A percentile compares a stretch with the other conserved stretches of the same genome.
Evolutionary conservation across 768 basidiomycete genomes (phyloP).

Genomic region (Lactifluus hygrophoroides): DNA sequence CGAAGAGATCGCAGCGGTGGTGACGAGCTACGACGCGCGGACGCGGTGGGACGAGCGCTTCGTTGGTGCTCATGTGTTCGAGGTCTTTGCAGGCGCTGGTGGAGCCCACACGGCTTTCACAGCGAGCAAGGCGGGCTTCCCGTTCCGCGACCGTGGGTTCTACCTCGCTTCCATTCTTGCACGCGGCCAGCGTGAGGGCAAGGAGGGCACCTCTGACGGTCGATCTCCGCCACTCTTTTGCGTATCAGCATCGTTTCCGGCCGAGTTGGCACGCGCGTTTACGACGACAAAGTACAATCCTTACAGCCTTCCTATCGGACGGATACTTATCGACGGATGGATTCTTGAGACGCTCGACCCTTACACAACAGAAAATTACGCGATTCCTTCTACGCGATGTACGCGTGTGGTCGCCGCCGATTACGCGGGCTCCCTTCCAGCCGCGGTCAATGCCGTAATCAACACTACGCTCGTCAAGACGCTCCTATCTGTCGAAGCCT

Average conservation of each 20-base stretch:
- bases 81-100: constrained; percentile 57
- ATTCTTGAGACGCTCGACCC: constrained; percentile 94
- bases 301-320: constrained; percentile 62
- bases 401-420: constrained; percentile 81
- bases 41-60: constrained; percentile 85
- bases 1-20: constrained; percentile 74
- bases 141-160: constrained; percentile 86
- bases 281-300: constrained; percentile 67
- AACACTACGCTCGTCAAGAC: constrained; percentile 69
- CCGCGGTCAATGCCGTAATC: constrained; percentile 76
- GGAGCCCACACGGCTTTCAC: constrained; percentile 65
- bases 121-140: constrained; percentile 72
- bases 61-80: constrained; percentile 57
- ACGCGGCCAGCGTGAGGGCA: constrained; percentile 32
- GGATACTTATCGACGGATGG: constrained; percentile 89
- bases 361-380: constrained; percentile 87
- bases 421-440: constrained; percentile 77
- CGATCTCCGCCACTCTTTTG: constrained; percentile 60
- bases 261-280: constrained; percentile 51
- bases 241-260: constrained; percentile 75
- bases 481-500: constrained; percentile 65
- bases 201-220: constrained; percentile 25
- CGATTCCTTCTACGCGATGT: constrained; percentile 88
- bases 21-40: constrained; percentile 62
- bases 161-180: constrained; percentile 71